Base-by-base conservation (phyloP, 257 asterid species). In the Plantago major region DNA sequence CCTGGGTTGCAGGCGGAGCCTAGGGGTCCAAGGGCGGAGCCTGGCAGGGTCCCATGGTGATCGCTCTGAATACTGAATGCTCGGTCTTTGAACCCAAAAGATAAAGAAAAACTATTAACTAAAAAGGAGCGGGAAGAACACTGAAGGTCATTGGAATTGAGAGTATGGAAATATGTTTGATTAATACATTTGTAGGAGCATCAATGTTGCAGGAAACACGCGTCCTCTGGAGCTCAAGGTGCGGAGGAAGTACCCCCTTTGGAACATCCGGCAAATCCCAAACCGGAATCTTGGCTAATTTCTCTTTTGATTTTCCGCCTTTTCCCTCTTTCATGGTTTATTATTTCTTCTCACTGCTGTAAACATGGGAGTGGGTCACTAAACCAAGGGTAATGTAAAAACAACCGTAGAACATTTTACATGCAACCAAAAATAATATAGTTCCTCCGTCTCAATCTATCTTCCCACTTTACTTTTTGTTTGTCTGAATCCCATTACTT, bases 251-350 rank as follows among this genome's bases (percentile, higher is more conserved):
- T 59, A 48, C 54, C 28, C 97, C 99, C 58, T 68, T 60, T 9
- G 96, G 90, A 14, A 87, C 75, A 72, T 92, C 99, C 0, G 97
- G 97, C 72, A 92, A 76, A 58, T 92, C 97, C 95, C 95, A 89
- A 42, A 84, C 88, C 8, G 95, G 78, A 67, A 84, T 55, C 67
- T 79, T 84, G 6, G 58, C 55, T 3, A 80, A 73, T 58, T 52
- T 76, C 11, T 60, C 57, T 10, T 28, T 19, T 12, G 62, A 62
- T 42, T 42, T 13, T 10, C 44, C 53, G 68, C 11, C 55, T 16
- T 30, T 65, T 1, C 17, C 55, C 9, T 68, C 63, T 38, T 49
- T 68, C 73, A 74, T 74, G 26, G 15, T 10, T n/a, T 33, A 33
- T 33, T 0, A 33, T 1, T 5, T 33, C 40, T 33, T 33, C 6